Evolutionary conservation across 2,329 filamentous ascomycete genomes (phyloP).

Genomic region (Clonostachys byssicola): DNA sequence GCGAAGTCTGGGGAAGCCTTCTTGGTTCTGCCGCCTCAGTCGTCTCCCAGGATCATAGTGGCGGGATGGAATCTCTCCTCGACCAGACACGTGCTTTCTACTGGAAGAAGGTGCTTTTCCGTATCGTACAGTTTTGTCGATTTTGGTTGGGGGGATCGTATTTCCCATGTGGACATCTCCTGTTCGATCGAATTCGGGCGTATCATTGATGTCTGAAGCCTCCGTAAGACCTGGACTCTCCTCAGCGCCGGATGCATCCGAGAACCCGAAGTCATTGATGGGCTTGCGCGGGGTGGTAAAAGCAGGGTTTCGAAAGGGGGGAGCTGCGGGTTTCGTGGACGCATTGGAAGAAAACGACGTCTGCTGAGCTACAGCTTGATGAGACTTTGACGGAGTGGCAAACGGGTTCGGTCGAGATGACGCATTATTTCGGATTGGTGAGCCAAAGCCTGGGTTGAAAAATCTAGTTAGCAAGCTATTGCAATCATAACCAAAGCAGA

Average conservation of each 20-base stretch:
- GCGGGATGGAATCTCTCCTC: constrained; percentile 56
- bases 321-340: constrained; percentile 31
- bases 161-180: constrained; percentile 34
- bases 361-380: constrained; percentile 26
- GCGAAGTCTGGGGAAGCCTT: constrained; percentile 12
- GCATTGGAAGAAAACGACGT: constrained; percentile 32
- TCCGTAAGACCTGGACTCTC: constrained; percentile 58
- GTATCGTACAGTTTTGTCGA: constrained; percentile 41
- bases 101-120: constrained; percentile 29
- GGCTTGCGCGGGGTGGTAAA: constrained; percentile 61
- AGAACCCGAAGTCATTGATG: constrained; percentile 46
- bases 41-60: constrained; percentile 32
- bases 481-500: neutral
- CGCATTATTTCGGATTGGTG: constrained; percentile 24
- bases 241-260: constrained; percentile 54
- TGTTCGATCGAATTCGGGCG: constrained; percentile 44
- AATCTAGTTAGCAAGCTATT: constrained; percentile 9
- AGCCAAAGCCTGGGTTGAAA: constrained; percentile 24
- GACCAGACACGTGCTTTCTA: constrained; percentile 43
- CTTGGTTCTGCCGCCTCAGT: constrained; percentile 50
- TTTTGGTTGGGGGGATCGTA: constrained; percentile 39
- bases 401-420: constrained; percentile 21
- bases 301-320: constrained; percentile 58
- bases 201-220: constrained; percentile 47
- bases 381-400: constrained; percentile 34